phyloP scores from a whole-genome alignment of 768 basidiomycete genomes.

The Boletus sensibilis region DNA sequence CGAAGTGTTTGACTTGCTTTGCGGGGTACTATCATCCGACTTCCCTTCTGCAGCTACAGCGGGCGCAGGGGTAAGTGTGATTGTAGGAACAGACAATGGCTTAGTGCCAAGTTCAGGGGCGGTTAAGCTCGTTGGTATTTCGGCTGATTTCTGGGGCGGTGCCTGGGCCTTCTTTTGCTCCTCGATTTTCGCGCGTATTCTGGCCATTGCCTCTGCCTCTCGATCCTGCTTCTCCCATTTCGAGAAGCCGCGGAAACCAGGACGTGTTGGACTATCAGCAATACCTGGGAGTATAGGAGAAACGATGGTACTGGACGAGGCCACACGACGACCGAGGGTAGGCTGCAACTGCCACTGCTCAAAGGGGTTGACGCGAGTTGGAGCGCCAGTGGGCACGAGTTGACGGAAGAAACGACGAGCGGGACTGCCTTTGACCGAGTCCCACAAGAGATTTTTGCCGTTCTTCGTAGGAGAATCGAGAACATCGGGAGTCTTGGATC shows the following conservation, averaged over 20 bases:
- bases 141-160: slow-evolving; percentile 36
- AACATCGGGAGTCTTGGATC: slow-evolving; percentile 44
- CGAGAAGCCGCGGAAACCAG: slow-evolving; percentile 50
- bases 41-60: slow-evolving; percentile 5
- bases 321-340: slow-evolving; percentile 44
- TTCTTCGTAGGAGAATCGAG: slow-evolving; percentile 37
- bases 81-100: slow-evolving; percentile 25
- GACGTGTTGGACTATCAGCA: slow-evolving; percentile 56
- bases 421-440: slow-evolving; percentile 48
- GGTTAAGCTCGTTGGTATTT: slow-evolving; percentile 28
- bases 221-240: slow-evolving; percentile 89
- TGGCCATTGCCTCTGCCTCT: slow-evolving; percentile 76
- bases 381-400: slow-evolving; percentile 44
- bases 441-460: slow-evolving; percentile 75
- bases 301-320: slow-evolving; percentile 33
- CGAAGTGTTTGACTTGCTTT: slow-evolving; percentile 16
- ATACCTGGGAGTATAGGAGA: slow-evolving; percentile 34
- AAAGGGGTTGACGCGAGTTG: slow-evolving; percentile 53
- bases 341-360: slow-evolving; percentile 32
- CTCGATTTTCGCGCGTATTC: slow-evolving; percentile 56
- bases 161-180: slow-evolving; percentile 42
- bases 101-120: slow-evolving; percentile 23
- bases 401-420: slow-evolving; percentile 45
- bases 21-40: background rate
- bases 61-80: slow-evolving; percentile 29